These are phyloP conservation scores for Linum usitatissimum DNA, from an alignment of 345 rosid species.

Conservation along the genomic window DNA sequence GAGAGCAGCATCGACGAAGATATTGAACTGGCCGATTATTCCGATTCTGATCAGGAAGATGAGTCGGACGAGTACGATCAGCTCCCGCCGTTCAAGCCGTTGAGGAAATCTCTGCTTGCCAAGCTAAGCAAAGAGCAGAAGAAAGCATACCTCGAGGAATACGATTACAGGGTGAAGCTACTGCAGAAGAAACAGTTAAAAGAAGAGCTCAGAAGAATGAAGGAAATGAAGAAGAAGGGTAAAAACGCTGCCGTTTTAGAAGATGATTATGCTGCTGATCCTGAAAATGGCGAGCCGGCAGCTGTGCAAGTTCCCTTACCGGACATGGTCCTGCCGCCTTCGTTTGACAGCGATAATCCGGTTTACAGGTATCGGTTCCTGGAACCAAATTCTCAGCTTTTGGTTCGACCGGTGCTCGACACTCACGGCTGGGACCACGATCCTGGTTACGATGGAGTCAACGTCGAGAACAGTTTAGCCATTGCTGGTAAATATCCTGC, in stretches of 20 bases:
- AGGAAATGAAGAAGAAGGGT: conserved; percentile 73
- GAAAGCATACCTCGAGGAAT: conserved; percentile 81
- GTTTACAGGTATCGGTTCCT: conserved; percentile 81
- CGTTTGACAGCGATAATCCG: conserved; percentile 76
- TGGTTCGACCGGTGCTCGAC: conserved; percentile 86
- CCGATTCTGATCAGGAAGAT: conserved; percentile 74
- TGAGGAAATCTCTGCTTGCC: conserved; percentile 62
- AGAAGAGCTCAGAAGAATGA: conserved; percentile 73
- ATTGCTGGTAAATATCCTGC: conserved; percentile 58
- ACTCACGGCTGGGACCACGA: conserved; percentile 99
- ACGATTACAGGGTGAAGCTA: conserved; percentile 91
- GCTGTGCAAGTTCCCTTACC: conserved; percentile 84
- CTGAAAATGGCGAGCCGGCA: conserved; percentile 64
- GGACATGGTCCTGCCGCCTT: conserved; percentile 83
- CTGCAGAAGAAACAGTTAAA: conserved; percentile 88
- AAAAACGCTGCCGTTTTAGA: conserved; percentile 22
- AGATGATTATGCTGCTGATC: conserved; percentile 53
- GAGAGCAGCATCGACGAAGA: conserved; percentile 65
- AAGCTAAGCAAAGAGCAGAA: conserved; percentile 71
- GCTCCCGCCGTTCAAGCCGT: conserved; percentile 92
- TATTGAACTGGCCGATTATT: conserved; percentile 62
- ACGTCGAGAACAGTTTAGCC: conserved; percentile 61
- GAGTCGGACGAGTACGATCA: conserved; percentile 84
- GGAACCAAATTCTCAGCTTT: conserved; percentile 74
- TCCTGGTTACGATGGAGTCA: conserved; percentile 92